Conservation (phyloP, 2,329 filamentous ascomycete species). For the Diplodia corticola region DNA sequence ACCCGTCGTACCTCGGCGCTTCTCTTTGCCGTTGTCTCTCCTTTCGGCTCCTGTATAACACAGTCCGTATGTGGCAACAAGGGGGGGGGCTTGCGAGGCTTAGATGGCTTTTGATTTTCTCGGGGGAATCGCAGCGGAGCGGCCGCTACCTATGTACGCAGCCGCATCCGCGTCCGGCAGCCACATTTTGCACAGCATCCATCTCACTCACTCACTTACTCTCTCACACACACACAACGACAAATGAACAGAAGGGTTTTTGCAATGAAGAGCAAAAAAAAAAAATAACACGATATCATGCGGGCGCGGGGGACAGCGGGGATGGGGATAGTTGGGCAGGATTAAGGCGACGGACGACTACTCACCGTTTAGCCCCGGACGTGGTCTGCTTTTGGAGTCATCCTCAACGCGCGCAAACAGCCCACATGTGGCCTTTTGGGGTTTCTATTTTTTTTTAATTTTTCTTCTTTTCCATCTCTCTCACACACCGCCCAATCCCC, state of each 20-base stretch:
- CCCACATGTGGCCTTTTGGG: neutral
- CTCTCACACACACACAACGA: neutral
- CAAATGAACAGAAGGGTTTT: too few species aligned
- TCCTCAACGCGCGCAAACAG: neutral
- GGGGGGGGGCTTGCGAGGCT: neutral
- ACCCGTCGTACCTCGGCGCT: neutral
- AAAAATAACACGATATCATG: neutral
- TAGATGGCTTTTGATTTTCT: neutral
- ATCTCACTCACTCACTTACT: too few species aligned
- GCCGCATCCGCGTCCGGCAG: slow-evolving; percentile 18
- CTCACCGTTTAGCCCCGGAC: neutral
- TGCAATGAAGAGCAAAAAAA: too few species aligned
- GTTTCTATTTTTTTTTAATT: neutral
- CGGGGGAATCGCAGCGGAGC: neutral
- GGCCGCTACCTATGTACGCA: slow-evolving; percentile 11
- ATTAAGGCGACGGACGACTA: neutral
- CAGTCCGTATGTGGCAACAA: neutral
- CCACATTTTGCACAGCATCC: neutral
- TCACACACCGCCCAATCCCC: neutral
- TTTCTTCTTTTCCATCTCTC: neutral
- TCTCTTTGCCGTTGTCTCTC: neutral
- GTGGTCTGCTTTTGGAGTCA: neutral
- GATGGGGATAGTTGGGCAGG: neutral
- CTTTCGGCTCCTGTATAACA: neutral
- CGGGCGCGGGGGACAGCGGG: neutral